Evolutionary conservation across 768 basidiomycete species (phyloP), one percentile per base, ranked within the genome.

Genomic region (Pleurotus tuoliensis): DNA sequence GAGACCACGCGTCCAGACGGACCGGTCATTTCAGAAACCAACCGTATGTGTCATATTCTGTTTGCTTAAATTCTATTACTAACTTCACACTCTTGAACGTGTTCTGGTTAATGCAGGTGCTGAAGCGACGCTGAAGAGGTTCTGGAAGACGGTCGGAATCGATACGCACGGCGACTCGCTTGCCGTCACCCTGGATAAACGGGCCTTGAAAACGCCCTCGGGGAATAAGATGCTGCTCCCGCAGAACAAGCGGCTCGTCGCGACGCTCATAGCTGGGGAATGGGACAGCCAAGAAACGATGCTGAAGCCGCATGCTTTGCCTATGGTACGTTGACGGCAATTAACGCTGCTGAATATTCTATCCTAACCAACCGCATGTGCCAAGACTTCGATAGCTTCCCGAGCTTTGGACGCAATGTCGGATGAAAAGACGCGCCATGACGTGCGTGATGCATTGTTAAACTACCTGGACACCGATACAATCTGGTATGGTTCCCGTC

Each of bases 401-500:
- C 77, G 95, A 63, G 96, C 95, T 5, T 82, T 97, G 44, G 97
- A 99, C 69, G 79, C 82, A 1, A 76, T 95, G 62, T 65, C 73
- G 15, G 81, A 90, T 53, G 72, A 78, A 50, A 64, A 69, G 20
- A 82, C 82, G 15, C 77, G 87, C 24, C 65, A 67, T 13, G 80
- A 90, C 56, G 88, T 94, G 16, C 80, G 82, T 34, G 76, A 80
- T 22, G 79, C 84, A 9, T 71, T 98, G 43, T 71, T 97, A 43
- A 82, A 84, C 56, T 98, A 97, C 71, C 73, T 98, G 27, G 92
- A 97, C 65, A 98, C 96, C 2, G 97, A 99, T 69, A 94, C 97
- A 1, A 82, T 97, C 58, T 94, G 91, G 93, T 92, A 55, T 75
- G 65, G 18, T 18, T 18, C 22, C 40, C 6, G 4, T 38, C 51